Evolutionary conservation across 352 stramenopile species (phyloP), one percentile per base, ranked within the genome.

Genomic region (Globisporangium irregulare): DNA sequence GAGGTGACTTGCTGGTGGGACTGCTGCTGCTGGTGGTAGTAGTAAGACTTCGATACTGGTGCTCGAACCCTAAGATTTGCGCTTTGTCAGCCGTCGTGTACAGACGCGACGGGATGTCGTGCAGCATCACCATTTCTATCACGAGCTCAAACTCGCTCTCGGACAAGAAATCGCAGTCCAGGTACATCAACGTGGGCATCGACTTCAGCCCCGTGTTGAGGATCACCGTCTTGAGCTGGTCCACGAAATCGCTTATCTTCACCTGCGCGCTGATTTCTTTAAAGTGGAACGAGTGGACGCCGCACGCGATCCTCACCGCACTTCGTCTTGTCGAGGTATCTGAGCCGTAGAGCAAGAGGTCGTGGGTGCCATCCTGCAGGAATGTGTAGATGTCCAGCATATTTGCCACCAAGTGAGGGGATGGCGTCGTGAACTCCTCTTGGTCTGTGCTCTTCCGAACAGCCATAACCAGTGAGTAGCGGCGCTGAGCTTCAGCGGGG

Each of bases 11-110:
- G 41, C 6, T 67, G 56, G 10, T 62, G 29, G 15, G 22, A 22
- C 8, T 70, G 12, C 6, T 48, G 46, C 36, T 66, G 43, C 8
- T 53, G 20, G 4, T 56, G 27, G 27, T 32, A 32, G 27, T 32
- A 36, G 41, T 29, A 1, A 38, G 6, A 32, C 10, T 50, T 25
- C 43, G 61, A 25, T 43, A 43, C 7, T 87, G 76, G 32, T 87
- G 76, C 15, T 86, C 76, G 51, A 77, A 57, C 20, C 72, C 75
- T 22, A 87, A 64, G 18, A 90, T 76, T 27, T 79, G 81, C 0
- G 80, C 71, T 63, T 78, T 86, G 43, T 92, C 82, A 0, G 73
- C 69, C 1, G 79, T 74, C 3, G 80, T 81, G 51, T 89, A 91
- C 12, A 85, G 46, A 12, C 80, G 68, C 2, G 55, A 43, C 5